These are phyloP conservation scores for Erodium maritimum DNA, from an alignment of 345 rosid genomes.

Conservation along the genomic window DNA sequence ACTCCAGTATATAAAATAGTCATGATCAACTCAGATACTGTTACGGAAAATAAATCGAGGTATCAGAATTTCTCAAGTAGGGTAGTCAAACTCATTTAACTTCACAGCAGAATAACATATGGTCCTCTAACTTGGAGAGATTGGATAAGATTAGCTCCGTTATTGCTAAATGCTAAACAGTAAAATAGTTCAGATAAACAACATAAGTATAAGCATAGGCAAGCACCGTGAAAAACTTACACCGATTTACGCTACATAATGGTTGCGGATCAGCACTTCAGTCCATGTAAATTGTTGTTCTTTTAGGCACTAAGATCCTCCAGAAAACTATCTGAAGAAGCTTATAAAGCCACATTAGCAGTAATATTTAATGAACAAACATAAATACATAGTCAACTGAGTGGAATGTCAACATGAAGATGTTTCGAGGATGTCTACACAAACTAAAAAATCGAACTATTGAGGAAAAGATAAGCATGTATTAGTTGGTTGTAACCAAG, in stretches of 20 bases:
- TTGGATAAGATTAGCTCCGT: neutral
- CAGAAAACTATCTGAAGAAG: neutral
- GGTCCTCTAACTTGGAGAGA: neutral
- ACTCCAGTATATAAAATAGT: neutral
- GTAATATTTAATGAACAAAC: neutral
- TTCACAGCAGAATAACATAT: neutral
- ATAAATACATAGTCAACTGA: neutral
- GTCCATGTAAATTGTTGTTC: neutral
- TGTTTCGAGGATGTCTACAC: neutral
- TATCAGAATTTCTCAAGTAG: neutral
- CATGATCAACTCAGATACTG: neutral
- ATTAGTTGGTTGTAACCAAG: neutral
- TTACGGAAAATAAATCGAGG: neutral
- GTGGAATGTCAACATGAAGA: neutral
- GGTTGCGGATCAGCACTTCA: neutral
- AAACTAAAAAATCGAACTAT: neutral
- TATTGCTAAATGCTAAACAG: neutral
- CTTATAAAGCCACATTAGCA: neutral
- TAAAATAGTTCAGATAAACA: neutral
- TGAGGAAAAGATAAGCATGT: neutral
- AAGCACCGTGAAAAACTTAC: neutral
- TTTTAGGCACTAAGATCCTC: neutral
- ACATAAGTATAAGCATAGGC: neutral
- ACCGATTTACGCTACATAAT: neutral
- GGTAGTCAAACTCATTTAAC: neutral